These are phyloP conservation scores for Solanum okadae DNA, from an alignment of 257 asterid species.

Conservation along the genomic window DNA sequence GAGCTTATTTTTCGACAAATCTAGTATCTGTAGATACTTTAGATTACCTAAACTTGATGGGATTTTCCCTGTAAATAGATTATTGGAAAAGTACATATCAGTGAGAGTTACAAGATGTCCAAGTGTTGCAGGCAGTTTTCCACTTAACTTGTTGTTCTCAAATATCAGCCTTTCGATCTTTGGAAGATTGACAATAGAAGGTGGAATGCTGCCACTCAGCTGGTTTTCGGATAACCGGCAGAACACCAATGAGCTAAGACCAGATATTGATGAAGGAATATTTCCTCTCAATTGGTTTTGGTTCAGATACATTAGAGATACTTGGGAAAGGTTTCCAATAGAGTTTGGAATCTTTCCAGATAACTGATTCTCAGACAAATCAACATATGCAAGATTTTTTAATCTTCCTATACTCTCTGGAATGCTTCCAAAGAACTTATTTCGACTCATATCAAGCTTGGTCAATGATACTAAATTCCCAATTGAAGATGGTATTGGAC, in stretches of 20 bases:
- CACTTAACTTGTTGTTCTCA: slow-evolving; percentile 46
- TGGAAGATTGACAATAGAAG: slow-evolving; percentile 34
- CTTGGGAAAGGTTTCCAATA: slow-evolving; percentile 22
- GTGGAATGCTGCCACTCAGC: slow-evolving; percentile 49
- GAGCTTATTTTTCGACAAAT: slow-evolving; percentile 45
- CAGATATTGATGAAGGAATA: slow-evolving; percentile 45
- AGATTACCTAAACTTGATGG: slow-evolving; percentile 47
- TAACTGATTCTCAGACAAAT: slow-evolving; percentile 36
- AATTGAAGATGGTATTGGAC: slow-evolving; percentile 40
- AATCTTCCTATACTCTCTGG: slow-evolving; percentile 40
- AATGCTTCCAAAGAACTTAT: slow-evolving; percentile 36
- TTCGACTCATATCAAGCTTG: slow-evolving; percentile 26
- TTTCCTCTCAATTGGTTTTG: slow-evolving; percentile 33
- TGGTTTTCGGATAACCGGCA: slow-evolving; percentile 29
- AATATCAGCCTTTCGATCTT: slow-evolving; percentile 24
- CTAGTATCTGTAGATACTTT: slow-evolving; percentile 23
- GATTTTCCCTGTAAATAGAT: slow-evolving; percentile 37
- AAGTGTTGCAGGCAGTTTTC: slow-evolving; percentile 40
- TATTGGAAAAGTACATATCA: slow-evolving; percentile 39
- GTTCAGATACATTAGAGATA: slow-evolving; percentile 16
- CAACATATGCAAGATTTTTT: slow-evolving; percentile 15
- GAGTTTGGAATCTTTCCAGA: slow-evolving; percentile 44
- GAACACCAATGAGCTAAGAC: slow-evolving; percentile 28
- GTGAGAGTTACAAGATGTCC: slow-evolving; percentile 37
- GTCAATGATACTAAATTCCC: slow-evolving; percentile 25